Conservation (phyloP, 441 rosid genomes). For the Hura crepitans region DNA sequence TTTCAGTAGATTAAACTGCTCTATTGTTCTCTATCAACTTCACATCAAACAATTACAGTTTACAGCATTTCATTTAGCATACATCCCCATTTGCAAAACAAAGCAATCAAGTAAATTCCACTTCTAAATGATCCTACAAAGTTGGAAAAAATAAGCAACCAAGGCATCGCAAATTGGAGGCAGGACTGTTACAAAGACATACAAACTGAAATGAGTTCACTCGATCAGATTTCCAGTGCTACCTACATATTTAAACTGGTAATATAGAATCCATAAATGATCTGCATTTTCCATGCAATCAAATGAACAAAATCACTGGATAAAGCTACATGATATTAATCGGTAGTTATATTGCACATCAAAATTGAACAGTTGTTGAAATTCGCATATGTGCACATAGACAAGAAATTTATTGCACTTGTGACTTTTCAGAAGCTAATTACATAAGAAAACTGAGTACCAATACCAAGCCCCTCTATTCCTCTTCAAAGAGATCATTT, state of each 20-base stretch:
- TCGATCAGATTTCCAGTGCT: neutral
- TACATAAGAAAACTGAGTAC: slow-evolving; percentile 4
- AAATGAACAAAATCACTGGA: neutral
- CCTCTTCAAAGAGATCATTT: slow-evolving; percentile 25
- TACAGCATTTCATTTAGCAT: neutral
- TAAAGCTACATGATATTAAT: neutral
- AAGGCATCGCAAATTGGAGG: neutral
- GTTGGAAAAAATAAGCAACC: no score
- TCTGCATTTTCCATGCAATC: neutral
- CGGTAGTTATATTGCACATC: neutral
- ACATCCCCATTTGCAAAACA: neutral
- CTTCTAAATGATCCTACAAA: neutral
- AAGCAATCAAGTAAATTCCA: neutral
- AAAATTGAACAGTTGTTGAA: neutral
- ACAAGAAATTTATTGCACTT: slow-evolving; percentile 5
- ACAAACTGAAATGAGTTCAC: neutral
- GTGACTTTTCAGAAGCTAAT: neutral
- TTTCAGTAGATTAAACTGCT: neutral
- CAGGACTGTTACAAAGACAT: neutral
- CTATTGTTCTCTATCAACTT: neutral
- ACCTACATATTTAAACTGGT: neutral
- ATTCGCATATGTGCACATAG: neutral
- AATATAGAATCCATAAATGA: neutral
- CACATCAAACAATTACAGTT: neutral
- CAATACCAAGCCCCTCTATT: slow-evolving; percentile 7